These are phyloP conservation scores for Reticulascus tulasneorum DNA, from an alignment of 2,329 filamentous ascomycete species.

Conservation along the genomic window DNA sequence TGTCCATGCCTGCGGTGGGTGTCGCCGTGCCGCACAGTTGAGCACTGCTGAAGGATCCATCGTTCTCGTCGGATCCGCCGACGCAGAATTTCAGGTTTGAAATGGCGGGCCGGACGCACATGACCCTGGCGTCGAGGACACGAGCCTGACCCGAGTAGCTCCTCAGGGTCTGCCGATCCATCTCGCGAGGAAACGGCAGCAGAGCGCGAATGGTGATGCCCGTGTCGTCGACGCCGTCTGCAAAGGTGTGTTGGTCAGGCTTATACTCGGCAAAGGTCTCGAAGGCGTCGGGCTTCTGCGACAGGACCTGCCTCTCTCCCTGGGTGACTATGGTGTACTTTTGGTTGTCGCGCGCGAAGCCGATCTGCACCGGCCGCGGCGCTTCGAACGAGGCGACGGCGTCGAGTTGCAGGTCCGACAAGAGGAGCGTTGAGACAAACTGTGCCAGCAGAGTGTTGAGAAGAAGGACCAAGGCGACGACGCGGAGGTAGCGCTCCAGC, in stretches of 20 bases:
- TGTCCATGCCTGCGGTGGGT: no score
- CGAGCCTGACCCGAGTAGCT: conserved; percentile 1
- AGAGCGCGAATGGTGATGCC: conserved; percentile 1
- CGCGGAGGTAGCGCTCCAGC: neutral
- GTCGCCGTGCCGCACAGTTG: no score
- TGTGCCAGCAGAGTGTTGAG: neutral
- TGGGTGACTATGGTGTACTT: no score
- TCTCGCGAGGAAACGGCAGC: neutral
- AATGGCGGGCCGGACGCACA: conserved; percentile 1
- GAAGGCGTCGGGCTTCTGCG: no score
- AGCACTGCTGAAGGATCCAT: no score
- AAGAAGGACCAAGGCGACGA: neutral
- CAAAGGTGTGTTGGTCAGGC: neutral
- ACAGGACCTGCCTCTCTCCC: no score
- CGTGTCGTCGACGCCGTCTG: neutral
- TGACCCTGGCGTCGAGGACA: conserved; percentile 1
- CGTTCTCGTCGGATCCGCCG: no score
- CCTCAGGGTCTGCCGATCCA: neutral
- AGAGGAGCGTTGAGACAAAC: conserved; percentile 1
- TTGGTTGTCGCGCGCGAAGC: no score
- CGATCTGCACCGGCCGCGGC: no score
- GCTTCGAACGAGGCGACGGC: neutral
- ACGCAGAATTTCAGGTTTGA: neutral
- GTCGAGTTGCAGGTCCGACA: neutral
- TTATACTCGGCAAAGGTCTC: conserved; percentile 3